A percentile compares a stretch with the other conserved stretches of the same genome.
Evolutionary conservation across 73 alveolate genomes (phyloP).

Genomic region (Effrenium voratum): DNA sequence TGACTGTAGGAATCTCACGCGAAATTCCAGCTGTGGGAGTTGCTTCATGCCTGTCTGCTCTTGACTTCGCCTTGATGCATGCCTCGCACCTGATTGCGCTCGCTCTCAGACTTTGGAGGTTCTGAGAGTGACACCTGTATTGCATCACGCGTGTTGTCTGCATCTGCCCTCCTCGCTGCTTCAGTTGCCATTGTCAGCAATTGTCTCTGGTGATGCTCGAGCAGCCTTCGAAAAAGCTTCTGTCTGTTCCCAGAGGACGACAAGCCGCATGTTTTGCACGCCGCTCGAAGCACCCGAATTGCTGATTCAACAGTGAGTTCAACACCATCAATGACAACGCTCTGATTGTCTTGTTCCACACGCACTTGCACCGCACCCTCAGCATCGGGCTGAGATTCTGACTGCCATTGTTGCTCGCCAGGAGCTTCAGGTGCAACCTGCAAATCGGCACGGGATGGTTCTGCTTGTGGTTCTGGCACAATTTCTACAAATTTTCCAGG

Average conservation of each 20-base stretch:
- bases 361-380: background rate
- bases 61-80: too few species aligned
- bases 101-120: too few species aligned
- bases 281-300: background rate
- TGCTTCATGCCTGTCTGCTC: too few species aligned
- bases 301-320: background rate
- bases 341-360: background rate
- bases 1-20: too few species aligned
- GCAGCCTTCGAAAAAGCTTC: too few species aligned
- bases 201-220: too few species aligned
- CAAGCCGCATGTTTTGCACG: background rate
- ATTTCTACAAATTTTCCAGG: background rate
- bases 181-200: too few species aligned
- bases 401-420: background rate
- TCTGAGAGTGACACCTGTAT: too few species aligned
- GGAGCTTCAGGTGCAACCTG: background rate
- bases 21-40: too few species aligned
- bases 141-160: too few species aligned
- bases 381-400: background rate
- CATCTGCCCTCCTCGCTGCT: too few species aligned
- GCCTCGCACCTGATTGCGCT: too few species aligned
- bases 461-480: background rate
- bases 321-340: background rate
- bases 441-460: background rate
- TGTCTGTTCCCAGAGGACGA: constrained; percentile 1